Base-by-base conservation (phyloP, 257 asterid genomes). In the Solanum gandarillasii region DNA sequence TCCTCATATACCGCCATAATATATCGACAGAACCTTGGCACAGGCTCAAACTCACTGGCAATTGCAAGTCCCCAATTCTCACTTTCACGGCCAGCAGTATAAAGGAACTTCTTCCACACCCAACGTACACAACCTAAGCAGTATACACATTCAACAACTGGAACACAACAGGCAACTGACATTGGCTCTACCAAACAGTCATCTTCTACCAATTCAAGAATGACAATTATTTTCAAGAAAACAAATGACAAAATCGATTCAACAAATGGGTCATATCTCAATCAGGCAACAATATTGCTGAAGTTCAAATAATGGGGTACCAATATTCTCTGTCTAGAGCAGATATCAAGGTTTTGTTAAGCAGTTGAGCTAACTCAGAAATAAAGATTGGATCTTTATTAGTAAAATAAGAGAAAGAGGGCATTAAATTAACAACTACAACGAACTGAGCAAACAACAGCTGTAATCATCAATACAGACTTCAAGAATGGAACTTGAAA, bases 31-130 rank as follows among this genome's bases (percentile, higher is more conserved):
- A 96, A 90, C 7, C 99, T 91, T 1, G 99, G 99, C 41, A 95
- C 91, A 0, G 97, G 98, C 90, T 96, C 99, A 71, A 96, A 97
- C 72, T 97, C 99, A 70, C 90, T 89, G 76, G 96, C 93, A 12
- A 96, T 94, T 27, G 99, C 98, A 16, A 95, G 92, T 16, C 99
- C 99, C 99, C 99, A 97, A 14, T 92, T 91, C 72, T 97, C 98
- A 43, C 99, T 97, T 89, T 97, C 99, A 12, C 93, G 89, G 84
- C 99, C 99, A 9, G 99, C 98, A 12, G 99, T 93, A 91, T 94
- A 97, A 7, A 93, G 94, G 75, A 95, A 94, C 73, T 96, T 97
- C 93, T 95, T 97, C 99, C 99, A 97, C 73, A 86, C 97, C 99
- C 99, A 97, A 55, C 99, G 98, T 60, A 91, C 78, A 87, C 99